These are phyloP conservation scores for Rubus idaeus DNA, from an alignment of 306 rosid species.

Conservation along the genomic window DNA sequence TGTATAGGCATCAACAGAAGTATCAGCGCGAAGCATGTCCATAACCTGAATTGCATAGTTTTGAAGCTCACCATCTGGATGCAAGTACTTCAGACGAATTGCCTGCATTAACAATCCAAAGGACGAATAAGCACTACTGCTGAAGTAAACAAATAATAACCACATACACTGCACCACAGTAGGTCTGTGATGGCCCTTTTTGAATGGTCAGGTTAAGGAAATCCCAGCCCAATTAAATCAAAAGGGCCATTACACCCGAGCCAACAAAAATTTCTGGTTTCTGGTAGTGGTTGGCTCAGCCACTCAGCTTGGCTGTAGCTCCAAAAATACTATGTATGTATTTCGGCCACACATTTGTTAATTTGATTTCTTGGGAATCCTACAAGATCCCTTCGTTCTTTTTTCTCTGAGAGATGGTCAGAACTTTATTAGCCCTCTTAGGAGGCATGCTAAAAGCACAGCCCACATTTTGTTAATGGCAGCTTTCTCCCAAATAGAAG, in stretches of 20 bases:
- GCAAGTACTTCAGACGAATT: conserved; percentile 73
- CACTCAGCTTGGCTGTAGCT: neutral
- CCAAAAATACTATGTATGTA: neutral
- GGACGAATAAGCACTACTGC: conserved; percentile 23
- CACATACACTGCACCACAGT: neutral
- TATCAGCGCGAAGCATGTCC: conserved; percentile 78
- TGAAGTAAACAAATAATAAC: conserved; percentile 2
- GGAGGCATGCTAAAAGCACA: neutral
- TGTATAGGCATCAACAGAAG: conserved; percentile 76
- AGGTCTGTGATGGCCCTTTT: neutral
- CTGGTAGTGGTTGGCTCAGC: neutral
- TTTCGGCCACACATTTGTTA: neutral
- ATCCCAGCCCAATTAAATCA: neutral
- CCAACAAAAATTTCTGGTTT: neutral
- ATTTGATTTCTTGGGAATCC: neutral
- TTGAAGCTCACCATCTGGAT: conserved; percentile 89
- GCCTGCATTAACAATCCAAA: conserved; percentile 57
- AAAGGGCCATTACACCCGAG: neutral
- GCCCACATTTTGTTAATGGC: neutral
- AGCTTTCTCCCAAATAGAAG: neutral
- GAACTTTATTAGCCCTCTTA: neutral
- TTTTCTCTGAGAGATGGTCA: no score
- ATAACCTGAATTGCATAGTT: conserved; percentile 69
- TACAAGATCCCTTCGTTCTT: neutral
- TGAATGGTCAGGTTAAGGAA: neutral